Conservation (phyloP, 2,329 filamentous ascomycete species). For the Byssothecium circinans region DNA sequence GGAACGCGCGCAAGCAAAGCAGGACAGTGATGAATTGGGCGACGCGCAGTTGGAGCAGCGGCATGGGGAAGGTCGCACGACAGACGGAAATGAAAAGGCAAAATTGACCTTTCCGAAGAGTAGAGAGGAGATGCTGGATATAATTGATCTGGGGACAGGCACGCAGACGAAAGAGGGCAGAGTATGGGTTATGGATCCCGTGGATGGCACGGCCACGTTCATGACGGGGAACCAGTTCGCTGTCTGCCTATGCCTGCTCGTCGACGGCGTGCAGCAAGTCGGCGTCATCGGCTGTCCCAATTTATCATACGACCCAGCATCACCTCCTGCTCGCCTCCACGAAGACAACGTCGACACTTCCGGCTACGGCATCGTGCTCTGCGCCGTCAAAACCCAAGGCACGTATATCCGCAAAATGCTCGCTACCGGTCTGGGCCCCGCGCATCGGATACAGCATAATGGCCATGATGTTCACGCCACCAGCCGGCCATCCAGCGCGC, state of each 20-base stretch:
- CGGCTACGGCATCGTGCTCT: constrained; percentile 49
- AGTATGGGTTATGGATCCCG: constrained; percentile 66
- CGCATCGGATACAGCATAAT: constrained; percentile 31
- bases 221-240: constrained; percentile 64
- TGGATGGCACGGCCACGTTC: constrained; percentile 66
- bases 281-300: constrained; percentile 67
- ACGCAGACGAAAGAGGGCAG: constrained; percentile 49
- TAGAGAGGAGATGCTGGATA: constrained; percentile 60
- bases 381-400: constrained; percentile 52
- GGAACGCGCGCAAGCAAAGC: constrained; percentile 30
- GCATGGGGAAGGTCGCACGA: constrained; percentile 7
- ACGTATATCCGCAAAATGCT: constrained; percentile 46
- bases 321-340: constrained; percentile 21
- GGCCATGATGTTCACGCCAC: constrained; percentile 13
- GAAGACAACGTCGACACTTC: constrained; percentile 47
- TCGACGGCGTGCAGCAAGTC: constrained; percentile 59
- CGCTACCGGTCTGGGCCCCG: constrained; percentile 34
- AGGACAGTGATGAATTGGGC: constrained; percentile 12
- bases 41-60: no score
- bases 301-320: constrained; percentile 45
- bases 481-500: constrained; percentile 33
- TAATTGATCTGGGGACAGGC: constrained; percentile 62
- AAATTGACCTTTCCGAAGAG: constrained; percentile 44
- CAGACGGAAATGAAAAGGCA: constrained; percentile 2
- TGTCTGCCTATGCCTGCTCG: constrained; percentile 61